A percentile compares a stretch with the other conserved stretches of the same genome.
Conservation (phyloP, 2,329 filamentous ascomycete species). For the Didymosphaeria variabile region DNA sequence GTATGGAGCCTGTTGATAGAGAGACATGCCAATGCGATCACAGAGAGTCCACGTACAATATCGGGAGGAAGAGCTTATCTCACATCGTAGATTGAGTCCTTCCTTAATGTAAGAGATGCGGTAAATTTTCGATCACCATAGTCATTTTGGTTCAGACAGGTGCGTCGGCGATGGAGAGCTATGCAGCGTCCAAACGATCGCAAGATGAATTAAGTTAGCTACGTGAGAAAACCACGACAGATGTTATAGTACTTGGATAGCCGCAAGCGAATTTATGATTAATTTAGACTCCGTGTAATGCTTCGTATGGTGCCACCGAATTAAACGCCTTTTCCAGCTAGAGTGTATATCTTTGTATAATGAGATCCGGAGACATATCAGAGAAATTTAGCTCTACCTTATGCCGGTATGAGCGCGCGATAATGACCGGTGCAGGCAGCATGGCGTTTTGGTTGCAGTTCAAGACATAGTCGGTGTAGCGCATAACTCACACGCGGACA, state of each 20-base stretch:
- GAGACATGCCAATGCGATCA: background rate
- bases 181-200: too few species aligned
- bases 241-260: too few species aligned
- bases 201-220: too few species aligned
- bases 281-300: background rate
- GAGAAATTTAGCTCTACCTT: too few species aligned
- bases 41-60: background rate
- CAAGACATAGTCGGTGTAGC: background rate
- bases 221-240: background rate
- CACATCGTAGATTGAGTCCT: too few species aligned
- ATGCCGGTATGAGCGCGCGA: background rate
- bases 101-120: too few species aligned
- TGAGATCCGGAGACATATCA: too few species aligned
- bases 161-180: too few species aligned
- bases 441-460: background rate
- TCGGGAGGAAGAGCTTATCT: background rate
- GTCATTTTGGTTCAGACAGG: too few species aligned
- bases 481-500: slow-evolving; percentile 50
- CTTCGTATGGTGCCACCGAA: background rate
- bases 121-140: too few species aligned
- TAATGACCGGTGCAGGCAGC: background rate
- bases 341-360: too few species aligned
- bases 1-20: background rate
- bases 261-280: background rate
- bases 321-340: too few species aligned